Evolutionary conservation across 768 basidiomycete genomes (phyloP), one percentile per base, ranked within the genome.

Genomic region (Pleurotus tuber-regium): DNA sequence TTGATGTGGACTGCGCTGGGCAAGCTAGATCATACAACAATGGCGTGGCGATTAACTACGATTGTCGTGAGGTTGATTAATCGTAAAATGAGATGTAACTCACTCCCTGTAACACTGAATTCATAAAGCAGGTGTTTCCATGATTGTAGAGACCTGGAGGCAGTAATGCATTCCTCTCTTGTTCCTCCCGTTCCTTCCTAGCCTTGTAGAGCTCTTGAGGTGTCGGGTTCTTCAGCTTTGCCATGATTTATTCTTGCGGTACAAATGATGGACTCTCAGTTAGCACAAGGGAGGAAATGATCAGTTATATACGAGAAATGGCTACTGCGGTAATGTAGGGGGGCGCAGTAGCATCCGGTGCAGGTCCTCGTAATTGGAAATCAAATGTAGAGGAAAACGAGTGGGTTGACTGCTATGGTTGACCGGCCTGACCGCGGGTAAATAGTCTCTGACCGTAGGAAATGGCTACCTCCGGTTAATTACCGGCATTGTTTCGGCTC

Each of bases 51-150:
- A 89, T 77, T 54, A 90, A 66, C 87, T 90, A 58, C 26, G n/a
- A 42, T 59, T 54, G 10, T 57, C 61, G 43, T 18, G 23, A 35
- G 18, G 21, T 25, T 31, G 25, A 26, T 21, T 26, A 48, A 35
- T 38, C 25, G 41, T 19, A 54, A 56, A 25, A 52, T 26, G 24
- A 40, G 16, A 49, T 46, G 48, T 59, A 14, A 83, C 84, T 58
- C 69, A 87, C 89, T 31, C 87, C 89, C 65, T 98, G 94, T 24
- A 98, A 72, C 25, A 93, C 91, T 26, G 92, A 93, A 69, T 96
- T 98, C 87, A 95, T 91, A 69, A 94, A 98, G 69, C 94, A 98
- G 0, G 93, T 96, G 65, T 91, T 91, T 36, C 87, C 86, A 70
- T 90, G 87, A 63, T 92, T 92, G 39, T 82, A 61, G 19, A 92